phyloP scores from a whole-genome alignment of 805 yeast genomes.

The Ogataea nakhonphanomensis region DNA sequence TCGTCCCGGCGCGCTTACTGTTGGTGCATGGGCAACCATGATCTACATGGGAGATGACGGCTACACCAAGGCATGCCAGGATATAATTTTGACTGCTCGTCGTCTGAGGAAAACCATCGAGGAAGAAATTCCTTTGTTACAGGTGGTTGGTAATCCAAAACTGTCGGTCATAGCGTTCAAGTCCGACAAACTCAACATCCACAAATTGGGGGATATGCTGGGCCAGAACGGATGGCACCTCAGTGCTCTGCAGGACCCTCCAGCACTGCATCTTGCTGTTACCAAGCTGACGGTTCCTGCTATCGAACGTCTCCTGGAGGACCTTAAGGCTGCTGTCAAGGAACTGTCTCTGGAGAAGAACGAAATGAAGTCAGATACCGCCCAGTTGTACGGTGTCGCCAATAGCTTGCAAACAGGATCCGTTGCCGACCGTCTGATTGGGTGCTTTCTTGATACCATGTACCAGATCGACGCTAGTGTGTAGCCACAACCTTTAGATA shows the following conservation, averaged over 20 bases:
- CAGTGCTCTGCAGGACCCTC: constrained; percentile 80
- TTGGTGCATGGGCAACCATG: constrained; percentile 98
- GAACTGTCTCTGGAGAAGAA: constrained; percentile 34
- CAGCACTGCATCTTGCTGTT: constrained; percentile 88
- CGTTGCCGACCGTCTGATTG: constrained; percentile 75
- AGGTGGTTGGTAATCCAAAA: constrained; percentile 80
- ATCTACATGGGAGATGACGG: constrained; percentile 82
- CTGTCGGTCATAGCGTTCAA: constrained; percentile 80
- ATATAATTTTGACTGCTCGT: constrained; percentile 65
- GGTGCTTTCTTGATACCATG: constrained; percentile 75
- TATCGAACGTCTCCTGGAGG: constrained; percentile 55
- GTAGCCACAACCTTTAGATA: not conserved
- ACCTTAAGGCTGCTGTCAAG: constrained; percentile 43
- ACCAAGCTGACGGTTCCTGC: constrained; percentile 66
- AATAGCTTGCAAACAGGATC: constrained; percentile 84
- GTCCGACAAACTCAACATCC: constrained; percentile 60
- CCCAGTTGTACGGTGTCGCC: constrained; percentile 93
- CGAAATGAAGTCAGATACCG: constrained; percentile 53
- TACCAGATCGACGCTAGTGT: constrained; percentile 45
- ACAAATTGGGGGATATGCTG: constrained; percentile 73
- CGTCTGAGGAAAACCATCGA: constrained; percentile 46
- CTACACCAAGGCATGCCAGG: constrained; percentile 60
- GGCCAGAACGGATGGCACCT: constrained; percentile 82
- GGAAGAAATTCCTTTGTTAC: constrained; percentile 51
- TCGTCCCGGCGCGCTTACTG: constrained; percentile 94